Evolutionary conservation across 176 grass and related monocot species (phyloP), one percentile per base, ranked within the genome.

Genomic region (Cenchrus americanus): DNA sequence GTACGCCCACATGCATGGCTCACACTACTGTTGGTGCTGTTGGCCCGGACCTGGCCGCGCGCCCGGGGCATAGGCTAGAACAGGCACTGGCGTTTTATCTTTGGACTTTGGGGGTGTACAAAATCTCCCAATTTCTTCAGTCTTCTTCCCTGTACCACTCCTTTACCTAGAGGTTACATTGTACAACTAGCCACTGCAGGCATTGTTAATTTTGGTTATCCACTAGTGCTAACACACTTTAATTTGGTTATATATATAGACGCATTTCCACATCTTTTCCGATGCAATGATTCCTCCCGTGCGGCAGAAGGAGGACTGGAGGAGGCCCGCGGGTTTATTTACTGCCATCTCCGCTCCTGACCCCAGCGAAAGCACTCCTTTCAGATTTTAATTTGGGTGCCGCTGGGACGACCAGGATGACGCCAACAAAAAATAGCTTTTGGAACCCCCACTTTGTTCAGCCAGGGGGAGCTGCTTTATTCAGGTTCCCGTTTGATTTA

Each of bases 201-300:
- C 19, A 75, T 74, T 40, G 72, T 27, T 73, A 15, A 48, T 71
- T 43, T 13, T 41, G 54, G 22, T 10, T 43, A 10, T 66, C 44
- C 59, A 52, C 19, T 66, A 65, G 47, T 41, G 19, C 3, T 26
- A 21, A 13, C 13, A 40, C 30, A 53, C 34, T n/a, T 37, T n/a
- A 8, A 5, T 62, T 49, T 43, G 43, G 43, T 44, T 21, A 37
- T 51, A 1, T 5, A 15, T 13, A 51, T 37, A 62, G 43, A 8
- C 43, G 4, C 8, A 44, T 44, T 9, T 44, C 43, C 43, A 44
- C 6, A 44, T 48, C 6, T 12, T 73, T 37, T 64, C 19, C 6
- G 58, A 48, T 8, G 59, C 42, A 65, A 81, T 75, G 48, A 66
- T 75, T 86, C 69, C 55, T 66, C 61, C 48, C 22, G 59, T 80